Percentiles rank a stretch among this genome's conserved stretches.
Evolutionary conservation across 768 basidiomycete genomes (phyloP).

Genomic region (Crucibulum laeve): DNA sequence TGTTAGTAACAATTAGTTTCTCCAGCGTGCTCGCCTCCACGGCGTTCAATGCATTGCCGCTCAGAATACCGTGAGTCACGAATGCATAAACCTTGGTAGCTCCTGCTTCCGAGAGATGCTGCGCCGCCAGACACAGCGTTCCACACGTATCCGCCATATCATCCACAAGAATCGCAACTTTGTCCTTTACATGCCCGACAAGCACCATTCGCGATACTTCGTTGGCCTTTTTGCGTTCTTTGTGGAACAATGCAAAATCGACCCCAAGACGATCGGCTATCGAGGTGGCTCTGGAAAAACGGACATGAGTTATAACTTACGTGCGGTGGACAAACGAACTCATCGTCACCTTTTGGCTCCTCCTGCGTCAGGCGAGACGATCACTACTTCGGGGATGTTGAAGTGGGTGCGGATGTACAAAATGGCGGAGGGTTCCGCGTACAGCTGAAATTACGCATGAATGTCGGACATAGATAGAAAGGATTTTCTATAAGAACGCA

Average conservation of each 20-base stretch:
- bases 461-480: conserved; percentile 8
- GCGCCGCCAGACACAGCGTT: conserved; percentile 88
- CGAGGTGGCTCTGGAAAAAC: conserved; percentile 75
- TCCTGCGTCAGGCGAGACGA: conserved; percentile 97
- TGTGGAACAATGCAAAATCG: conserved; percentile 98
- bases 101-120: conserved; percentile 85
- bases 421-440: conserved; percentile 93
- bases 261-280: conserved; percentile 95
- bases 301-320: conserved; percentile 6
- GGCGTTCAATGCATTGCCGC: conserved; percentile 77
- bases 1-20: conserved; percentile 98
- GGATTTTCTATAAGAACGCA: conserved; percentile 11
- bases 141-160: conserved; percentile 99
- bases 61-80: conserved; percentile 95
- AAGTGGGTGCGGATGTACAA: conserved; percentile 94
- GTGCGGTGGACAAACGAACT: conserved; percentile 1
- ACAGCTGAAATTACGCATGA: conserved; percentile 54
- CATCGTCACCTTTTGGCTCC: conserved; percentile 86
- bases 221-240: conserved; percentile 96
- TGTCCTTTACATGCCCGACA: conserved; percentile 90
- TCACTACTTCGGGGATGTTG: conserved; percentile 79
- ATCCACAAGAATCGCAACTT: conserved; percentile 92
- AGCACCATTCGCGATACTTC: conserved; percentile 94
- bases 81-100: conserved; percentile 84
- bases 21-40: conserved; percentile 75